These are phyloP conservation scores for Allium fistulosum DNA, from an alignment of 106 monocot genomes.

Conservation along the genomic window DNA sequence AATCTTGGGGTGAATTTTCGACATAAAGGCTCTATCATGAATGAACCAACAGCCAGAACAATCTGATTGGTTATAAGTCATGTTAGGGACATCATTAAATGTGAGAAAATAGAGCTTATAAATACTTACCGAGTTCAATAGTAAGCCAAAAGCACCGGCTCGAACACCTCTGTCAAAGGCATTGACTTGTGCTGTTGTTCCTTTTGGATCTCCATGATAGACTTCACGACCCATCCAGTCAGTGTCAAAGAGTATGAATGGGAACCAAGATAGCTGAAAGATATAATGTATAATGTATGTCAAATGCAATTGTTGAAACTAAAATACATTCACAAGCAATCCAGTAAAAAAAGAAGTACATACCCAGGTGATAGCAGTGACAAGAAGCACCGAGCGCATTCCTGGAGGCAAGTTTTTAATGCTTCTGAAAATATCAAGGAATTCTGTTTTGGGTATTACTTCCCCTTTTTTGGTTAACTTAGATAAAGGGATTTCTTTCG, in stretches of 20 bases:
- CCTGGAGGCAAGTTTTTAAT: slow-evolving; percentile 62
- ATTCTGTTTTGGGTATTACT: slow-evolving; percentile 6
- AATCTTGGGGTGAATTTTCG: slow-evolving; percentile 36
- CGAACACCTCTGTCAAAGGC: slow-evolving; percentile 73
- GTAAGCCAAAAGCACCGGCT: slow-evolving; percentile 81
- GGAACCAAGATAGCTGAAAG: slow-evolving; percentile 93
- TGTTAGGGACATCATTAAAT: too few relatives aligned
- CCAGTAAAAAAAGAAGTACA: neutral
- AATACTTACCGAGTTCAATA: slow-evolving; percentile 80
- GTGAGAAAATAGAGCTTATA: neutral
- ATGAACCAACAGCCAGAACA: slow-evolving; percentile 60
- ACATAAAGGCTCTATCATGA: slow-evolving; percentile 80
- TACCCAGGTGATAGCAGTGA: slow-evolving; percentile 67
- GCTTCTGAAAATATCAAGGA: slow-evolving; percentile 23
- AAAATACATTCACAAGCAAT: too few relatives aligned
- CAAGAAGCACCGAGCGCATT: slow-evolving; percentile 50
- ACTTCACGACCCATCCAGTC: slow-evolving; percentile 99
- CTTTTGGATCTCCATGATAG: slow-evolving; percentile 75
- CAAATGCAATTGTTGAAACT: neutral
- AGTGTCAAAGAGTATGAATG: slow-evolving; percentile 88
- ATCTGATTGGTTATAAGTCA: slow-evolving; percentile 27
- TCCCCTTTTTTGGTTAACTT: neutral
- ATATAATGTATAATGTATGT: neutral
- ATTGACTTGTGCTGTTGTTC: slow-evolving; percentile 27
- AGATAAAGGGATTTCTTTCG: slow-evolving; percentile 36